Evolutionary conservation across 2,329 filamentous ascomycete genomes (phyloP).

Genomic region (Diaporthe caulivora): DNA sequence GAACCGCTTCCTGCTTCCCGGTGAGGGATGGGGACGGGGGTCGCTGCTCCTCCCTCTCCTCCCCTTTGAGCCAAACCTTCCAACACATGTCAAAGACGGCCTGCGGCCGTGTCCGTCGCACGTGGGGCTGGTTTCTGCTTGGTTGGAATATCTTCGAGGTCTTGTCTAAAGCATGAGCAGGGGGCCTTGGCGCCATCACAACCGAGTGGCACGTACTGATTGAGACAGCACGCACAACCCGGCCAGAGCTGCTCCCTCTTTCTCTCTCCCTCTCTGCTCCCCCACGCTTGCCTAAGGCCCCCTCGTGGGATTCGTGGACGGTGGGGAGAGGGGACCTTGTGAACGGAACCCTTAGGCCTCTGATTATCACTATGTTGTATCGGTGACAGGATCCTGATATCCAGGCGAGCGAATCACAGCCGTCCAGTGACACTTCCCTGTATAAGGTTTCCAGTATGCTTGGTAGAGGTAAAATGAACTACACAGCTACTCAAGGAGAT

Average conservation of each 20-base stretch:
- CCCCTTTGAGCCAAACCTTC: background rate
- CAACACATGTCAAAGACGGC: constrained; percentile 11
- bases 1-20: background rate
- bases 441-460: no score
- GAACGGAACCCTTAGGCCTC: no score
- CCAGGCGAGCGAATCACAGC: background rate
- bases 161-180: background rate
- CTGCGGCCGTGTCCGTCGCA: constrained; percentile 15
- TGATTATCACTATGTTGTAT: background rate
- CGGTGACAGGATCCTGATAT: background rate
- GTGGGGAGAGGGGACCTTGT: constrained; percentile 16
- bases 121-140: constrained; percentile 1
- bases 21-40: background rate
- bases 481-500: background rate
- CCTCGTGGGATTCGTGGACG: background rate
- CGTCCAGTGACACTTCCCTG: no score
- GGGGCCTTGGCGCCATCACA: background rate
- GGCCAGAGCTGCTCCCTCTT: background rate
- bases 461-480: background rate
- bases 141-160: constrained; percentile 1
- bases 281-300: constrained; percentile 1
- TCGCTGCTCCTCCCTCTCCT: background rate
- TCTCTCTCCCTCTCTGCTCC: background rate
- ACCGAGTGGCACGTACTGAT: background rate
- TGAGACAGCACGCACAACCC: background rate